Conservation (phyloP, 2,329 filamentous ascomycete species). For the Claviceps sp. region DNA sequence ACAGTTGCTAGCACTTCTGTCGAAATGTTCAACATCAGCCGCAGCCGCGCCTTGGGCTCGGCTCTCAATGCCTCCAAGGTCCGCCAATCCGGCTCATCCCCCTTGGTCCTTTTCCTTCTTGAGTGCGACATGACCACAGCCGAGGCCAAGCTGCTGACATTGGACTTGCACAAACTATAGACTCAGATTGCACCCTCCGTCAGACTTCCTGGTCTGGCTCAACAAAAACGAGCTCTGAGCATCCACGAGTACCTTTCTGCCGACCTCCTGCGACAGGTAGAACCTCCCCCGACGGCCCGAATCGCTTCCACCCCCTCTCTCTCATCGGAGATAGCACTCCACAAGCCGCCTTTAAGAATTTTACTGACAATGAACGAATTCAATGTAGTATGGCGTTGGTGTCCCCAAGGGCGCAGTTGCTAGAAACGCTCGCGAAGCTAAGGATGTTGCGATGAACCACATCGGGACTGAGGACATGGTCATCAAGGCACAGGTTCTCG, state of each 20-base stretch:
- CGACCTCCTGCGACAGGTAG: conserved; percentile 68
- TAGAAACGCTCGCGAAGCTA: conserved; percentile 71
- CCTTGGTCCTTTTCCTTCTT: conserved; percentile 3
- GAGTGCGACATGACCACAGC: conserved; percentile 2
- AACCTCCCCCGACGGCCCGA: conserved; percentile 7
- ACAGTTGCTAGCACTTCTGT: conserved; percentile 8
- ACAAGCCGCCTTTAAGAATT: not conserved
- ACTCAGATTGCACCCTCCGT: conserved; percentile 29
- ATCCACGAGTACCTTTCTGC: conserved; percentile 98
- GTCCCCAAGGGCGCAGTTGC: conserved; percentile 86
- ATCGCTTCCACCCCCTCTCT: not conserved
- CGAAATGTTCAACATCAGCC: conserved; percentile 79
- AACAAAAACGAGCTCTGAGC: conserved; percentile 80
- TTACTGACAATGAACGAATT: conserved; percentile 7
- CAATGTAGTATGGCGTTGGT: conserved; percentile 72
- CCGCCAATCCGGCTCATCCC: conserved; percentile 18
- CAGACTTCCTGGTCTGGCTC: conserved; percentile 50
- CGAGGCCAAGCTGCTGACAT: conserved; percentile 5
- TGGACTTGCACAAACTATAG: conserved; percentile 6
- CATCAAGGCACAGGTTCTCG: conserved; percentile 98
- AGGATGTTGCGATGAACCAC: conserved; percentile 66
- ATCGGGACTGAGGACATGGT: conserved; percentile 96
- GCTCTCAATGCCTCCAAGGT: conserved; percentile 69
- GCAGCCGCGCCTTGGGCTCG: conserved; percentile 67
- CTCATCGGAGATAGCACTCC: not conserved